phyloP scores from a whole-genome alignment of 2,329 filamentous ascomycete genomes.

The Lachnellula arida region DNA sequence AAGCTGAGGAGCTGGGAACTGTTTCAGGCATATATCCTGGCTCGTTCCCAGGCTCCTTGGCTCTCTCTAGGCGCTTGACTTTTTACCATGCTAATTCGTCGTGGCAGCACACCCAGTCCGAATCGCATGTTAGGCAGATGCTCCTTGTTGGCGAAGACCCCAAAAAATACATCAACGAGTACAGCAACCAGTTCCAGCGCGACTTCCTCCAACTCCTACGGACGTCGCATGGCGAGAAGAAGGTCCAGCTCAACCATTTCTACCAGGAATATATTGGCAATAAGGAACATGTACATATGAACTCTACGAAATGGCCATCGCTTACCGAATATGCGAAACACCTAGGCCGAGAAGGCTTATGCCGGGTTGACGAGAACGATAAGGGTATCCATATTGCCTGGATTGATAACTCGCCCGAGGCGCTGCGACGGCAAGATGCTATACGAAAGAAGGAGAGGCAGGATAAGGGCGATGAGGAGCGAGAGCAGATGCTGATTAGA shows the following conservation, averaged over 20 bases:
- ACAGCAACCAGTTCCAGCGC: constrained; percentile 71
- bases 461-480: constrained; percentile 85
- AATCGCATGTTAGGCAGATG: constrained; percentile 88
- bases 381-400: constrained; percentile 84
- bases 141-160: constrained; percentile 82
- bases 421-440: constrained; percentile 73
- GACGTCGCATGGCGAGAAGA: constrained; percentile 87
- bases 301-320: constrained; percentile 82
- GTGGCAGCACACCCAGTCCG: constrained; percentile 68
- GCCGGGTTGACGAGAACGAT: constrained; percentile 81
- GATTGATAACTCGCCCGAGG: constrained; percentile 89
- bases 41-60: no score
- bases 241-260: constrained; percentile 83
- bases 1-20: no score
- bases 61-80: no score
- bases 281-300: constrained; percentile 90
- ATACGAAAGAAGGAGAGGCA: constrained; percentile 77
- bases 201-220: constrained; percentile 75
- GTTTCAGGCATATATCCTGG: no score
- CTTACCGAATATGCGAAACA: constrained; percentile 88
- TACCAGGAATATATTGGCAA: constrained; percentile 92
- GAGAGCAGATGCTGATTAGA: constrained; percentile 76
- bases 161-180: constrained; percentile 77
- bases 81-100: no score
- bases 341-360: constrained; percentile 80